phyloP scores from a whole-genome alignment of 305 asterid species.

The Rubia peregrina region DNA sequence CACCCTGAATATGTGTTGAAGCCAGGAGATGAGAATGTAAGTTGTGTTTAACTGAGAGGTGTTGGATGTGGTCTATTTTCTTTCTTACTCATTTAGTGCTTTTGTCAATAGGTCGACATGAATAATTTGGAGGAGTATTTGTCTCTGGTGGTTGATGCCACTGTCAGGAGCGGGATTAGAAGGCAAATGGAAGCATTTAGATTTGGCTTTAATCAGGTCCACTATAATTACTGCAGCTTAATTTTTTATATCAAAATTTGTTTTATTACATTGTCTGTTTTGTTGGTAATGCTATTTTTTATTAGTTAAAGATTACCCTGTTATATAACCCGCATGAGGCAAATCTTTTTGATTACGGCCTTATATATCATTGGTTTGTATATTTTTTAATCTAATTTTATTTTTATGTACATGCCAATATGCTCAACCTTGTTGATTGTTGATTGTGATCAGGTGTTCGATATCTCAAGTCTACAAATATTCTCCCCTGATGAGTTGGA shows the following conservation, averaged over 20 bases:
- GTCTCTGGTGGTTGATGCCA: conserved; percentile 78
- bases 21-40: conserved; percentile 63
- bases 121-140: conserved; percentile 77
- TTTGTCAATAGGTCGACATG: conserved; percentile 51
- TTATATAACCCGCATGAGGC: neutral
- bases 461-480: conserved; percentile 75
- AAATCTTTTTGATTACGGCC: too few species aligned
- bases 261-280: neutral
- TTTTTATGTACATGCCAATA: neutral
- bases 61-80: conserved; percentile 7
- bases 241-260: neutral
- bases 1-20: conserved; percentile 75
- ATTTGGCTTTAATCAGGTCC: conserved; percentile 97
- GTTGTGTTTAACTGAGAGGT: conserved; percentile 16
- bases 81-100: conserved; percentile 12
- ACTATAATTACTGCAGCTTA: conserved; percentile 3
- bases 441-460: conserved; percentile 57
- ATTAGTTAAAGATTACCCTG: neutral
- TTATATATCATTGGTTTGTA: neutral
- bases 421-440: conserved; percentile 5
- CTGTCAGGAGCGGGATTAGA: conserved; percentile 67
- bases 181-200: conserved; percentile 92
- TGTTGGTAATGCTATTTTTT: neutral
- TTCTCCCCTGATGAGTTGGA: conserved; percentile 93
- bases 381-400: neutral